Evolutionary conservation across 139 green algal species (phyloP), one percentile per base, ranked within the genome.

Genomic region (Nannochloris sp.): DNA sequence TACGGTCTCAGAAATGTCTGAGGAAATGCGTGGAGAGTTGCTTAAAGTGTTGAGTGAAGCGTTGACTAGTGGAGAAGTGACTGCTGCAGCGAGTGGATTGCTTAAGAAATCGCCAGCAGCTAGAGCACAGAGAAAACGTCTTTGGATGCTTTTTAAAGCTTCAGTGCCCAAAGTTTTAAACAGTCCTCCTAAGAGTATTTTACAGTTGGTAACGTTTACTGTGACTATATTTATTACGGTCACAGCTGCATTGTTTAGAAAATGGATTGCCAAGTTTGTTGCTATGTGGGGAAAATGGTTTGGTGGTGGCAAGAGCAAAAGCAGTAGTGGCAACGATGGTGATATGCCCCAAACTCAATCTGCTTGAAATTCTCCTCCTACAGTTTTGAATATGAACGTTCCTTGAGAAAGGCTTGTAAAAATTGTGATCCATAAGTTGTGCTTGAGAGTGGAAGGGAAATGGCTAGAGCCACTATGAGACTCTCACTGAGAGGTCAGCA

Each of bases 111-210:
- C 60, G 2, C 53, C 68, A 19, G 51, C 60, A 19, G 69, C 38
- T 13, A 59, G 70, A 27, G 70, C 61, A 12, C 54, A 72, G 63
- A 67, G 63, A 47, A 72, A 68, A 33, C 55, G 70, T 7, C 55
- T 77, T 19, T 45, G 37, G n/a, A 39, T 77, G 33, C 33, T 77
- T 7, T 71, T 71, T 42, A 54, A 39, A 31, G 47, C 23, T 10
- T 61, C 54, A 3, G 29, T 71, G 3, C 34, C 19, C 8, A 67
- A 68, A 45, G 70, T 72, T 27, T 9, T 54, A 12, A 27, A 44
- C 4, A 77, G 70, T 33, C 63, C 70, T 12, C 62, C 55, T 2
- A 27, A 37, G 9, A 56, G 25, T 34, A 48, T 77, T 9, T 25
- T 72, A 13, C 10, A 61, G 15, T 37, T 77, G 9, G 27, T 77